Percentiles rank a stretch among this genome's conserved stretches.
phyloP scores from a whole-genome alignment of 768 basidiomycete genomes.

The Termitomyces sp. region DNA sequence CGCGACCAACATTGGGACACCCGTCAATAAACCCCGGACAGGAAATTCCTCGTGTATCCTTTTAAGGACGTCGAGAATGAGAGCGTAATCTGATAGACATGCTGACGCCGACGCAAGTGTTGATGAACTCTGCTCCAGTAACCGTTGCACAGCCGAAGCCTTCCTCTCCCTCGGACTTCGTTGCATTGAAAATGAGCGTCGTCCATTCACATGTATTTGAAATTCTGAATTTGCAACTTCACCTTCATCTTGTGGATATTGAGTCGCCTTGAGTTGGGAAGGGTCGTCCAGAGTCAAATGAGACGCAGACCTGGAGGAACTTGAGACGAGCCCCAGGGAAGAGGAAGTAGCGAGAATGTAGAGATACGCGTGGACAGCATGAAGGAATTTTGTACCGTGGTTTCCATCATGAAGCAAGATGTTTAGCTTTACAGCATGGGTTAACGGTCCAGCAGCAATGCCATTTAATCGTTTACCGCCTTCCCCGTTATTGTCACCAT shows the following conservation, averaged over 20 bases:
- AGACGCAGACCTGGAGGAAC: constrained; percentile 37
- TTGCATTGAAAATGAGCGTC: constrained; percentile 40
- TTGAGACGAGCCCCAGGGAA: constrained; percentile 44
- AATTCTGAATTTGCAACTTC: constrained; percentile 21
- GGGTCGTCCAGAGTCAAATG: constrained; percentile 23
- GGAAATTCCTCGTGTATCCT: constrained; percentile 72
- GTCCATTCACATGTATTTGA: constrained; percentile 30
- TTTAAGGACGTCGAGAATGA: constrained; percentile 62
- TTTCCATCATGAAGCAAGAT: constrained; percentile 53
- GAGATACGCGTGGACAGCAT: constrained; percentile 75
- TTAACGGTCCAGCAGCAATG: constrained; percentile 43
- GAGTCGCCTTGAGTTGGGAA: constrained; percentile 27
- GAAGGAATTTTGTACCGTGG: constrained; percentile 63
- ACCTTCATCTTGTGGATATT: constrained; percentile 22
- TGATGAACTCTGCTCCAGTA: constrained; percentile 45
- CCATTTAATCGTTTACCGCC: constrained; percentile 40
- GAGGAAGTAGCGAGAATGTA: constrained; percentile 76
- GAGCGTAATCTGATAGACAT: constrained; percentile 68
- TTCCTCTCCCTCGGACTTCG: constrained; percentile 52
- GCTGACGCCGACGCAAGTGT: constrained; percentile 45
- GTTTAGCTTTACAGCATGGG: constrained; percentile 41
- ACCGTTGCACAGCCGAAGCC: constrained; percentile 44
- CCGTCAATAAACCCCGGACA: constrained; percentile 65
- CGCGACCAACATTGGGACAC: constrained; percentile 84
- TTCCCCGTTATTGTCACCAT: constrained; percentile 47